Evolutionary conservation across 352 stramenopile species (phyloP), one percentile per base, ranked within the genome.

Genomic region (Phytophthora pluvialis): DNA sequence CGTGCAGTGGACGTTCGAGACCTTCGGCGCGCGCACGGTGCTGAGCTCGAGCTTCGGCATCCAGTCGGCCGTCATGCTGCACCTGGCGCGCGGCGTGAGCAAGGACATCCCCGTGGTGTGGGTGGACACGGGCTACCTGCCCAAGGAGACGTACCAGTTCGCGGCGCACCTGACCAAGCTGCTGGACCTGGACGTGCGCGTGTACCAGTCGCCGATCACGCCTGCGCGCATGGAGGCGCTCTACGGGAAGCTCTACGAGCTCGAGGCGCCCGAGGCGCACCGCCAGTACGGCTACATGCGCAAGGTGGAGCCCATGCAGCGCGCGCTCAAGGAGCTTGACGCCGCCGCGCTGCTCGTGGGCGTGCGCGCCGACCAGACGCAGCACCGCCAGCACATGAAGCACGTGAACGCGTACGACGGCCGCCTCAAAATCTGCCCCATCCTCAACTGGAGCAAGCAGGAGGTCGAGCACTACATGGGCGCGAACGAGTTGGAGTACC

Each of bases 41-140:
- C 73, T 96, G 45, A 93, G 80, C 78, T 93, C 88, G 45, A 94
- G 83, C 71, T 96, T 96, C 45, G 88, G 88, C 61, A 93, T 96
- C 65, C 86, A 93, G 47, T 93, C 85, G 36, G 84, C 86, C 25
- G 76, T 96, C 29, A 93, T 96, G 82, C 69, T 96, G 68, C 77
- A 94, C 60, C 74, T 96, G 26, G 75, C 77, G 32, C 88, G 78
- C 45, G 53, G 55, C 10, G 67, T 90, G 36, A 77, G 60, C 42
- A 75, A 62, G 43, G 50, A 46, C 25, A 88, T 94, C 31, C 83
- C 87, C 7, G 82, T 96, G 10, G 70, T 95, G 8, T 95, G 80
- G 80, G 75, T 96, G 49, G 88, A 96, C 70, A 96, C 88, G 25
- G 88, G 88, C 9, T 96, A 94, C 69, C 54, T 96, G 26, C 83